phyloP scores from a whole-genome alignment of 352 stramenopile genomes.

The Phytophthora chlamydospora region DNA sequence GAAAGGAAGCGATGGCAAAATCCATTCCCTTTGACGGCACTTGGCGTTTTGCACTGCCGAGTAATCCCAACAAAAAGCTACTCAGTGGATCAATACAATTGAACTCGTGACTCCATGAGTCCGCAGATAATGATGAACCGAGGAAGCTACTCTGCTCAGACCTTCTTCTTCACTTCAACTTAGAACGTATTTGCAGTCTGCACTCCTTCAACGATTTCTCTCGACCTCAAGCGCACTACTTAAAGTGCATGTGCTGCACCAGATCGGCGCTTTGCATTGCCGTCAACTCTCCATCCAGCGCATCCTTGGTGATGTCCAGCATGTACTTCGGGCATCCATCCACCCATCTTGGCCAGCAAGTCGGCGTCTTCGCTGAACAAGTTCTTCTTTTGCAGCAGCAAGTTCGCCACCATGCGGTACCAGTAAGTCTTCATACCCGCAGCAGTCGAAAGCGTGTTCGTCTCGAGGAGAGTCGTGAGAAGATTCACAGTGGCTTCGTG shows the following conservation, averaged over 20 bases:
- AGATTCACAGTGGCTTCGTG: conserved; percentile 18
- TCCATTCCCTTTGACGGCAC: too few relatives aligned
- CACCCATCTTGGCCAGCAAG: conserved; percentile 10
- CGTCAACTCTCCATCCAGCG: conserved; percentile 9
- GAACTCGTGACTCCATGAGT: too few relatives aligned
- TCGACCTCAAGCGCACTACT: neutral
- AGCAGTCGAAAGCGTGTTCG: conserved; percentile 4
- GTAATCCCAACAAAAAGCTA: too few relatives aligned
- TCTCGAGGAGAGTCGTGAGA: conserved; percentile 21
- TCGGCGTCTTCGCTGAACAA: conserved; percentile 21
- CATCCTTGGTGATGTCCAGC: conserved; percentile 22
- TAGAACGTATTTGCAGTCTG: too few relatives aligned
- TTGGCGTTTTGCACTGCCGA: too few relatives aligned
- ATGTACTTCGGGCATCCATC: conserved; percentile 25
- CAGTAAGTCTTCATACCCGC: conserved; percentile 24
- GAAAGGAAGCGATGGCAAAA: too few relatives aligned
- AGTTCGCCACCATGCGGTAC: conserved; percentile 31
- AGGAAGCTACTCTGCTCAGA: too few relatives aligned
- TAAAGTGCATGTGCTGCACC: conserved; percentile 11
- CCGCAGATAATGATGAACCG: too few relatives aligned
- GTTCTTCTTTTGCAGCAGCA: conserved; percentile 25
- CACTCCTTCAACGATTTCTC: too few relatives aligned
- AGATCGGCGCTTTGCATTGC: conserved; percentile 12
- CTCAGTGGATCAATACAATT: too few relatives aligned
- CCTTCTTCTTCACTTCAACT: too few relatives aligned